These are phyloP conservation scores for sorghum (Sorghum bicolor) DNA, from an alignment of 176 grass and related monocot genomes.

Conservation along the genomic window Sorghum_bicolor_NCBIv3 NC_012871.2:22487001-22487500, in stretches of 20 bases:
- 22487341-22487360: constrained; percentile 51
- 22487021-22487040: neutral
- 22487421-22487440: neutral
- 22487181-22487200: constrained; percentile 89
- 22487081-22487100: neutral
- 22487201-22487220: constrained; percentile 11
- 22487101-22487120: neutral
- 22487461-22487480: neutral
- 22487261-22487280: constrained; percentile 27
- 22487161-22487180: constrained; percentile 82
- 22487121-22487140: constrained; percentile 66
- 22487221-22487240: neutral
- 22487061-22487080: neutral
- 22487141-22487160: constrained; percentile 88
- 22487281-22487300: constrained; percentile 47
- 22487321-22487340: constrained; percentile 26
- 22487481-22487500: neutral
- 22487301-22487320: constrained; percentile 16
- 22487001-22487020: neutral
- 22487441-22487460: neutral
- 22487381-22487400: neutral
- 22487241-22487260: neutral
- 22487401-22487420: neutral
- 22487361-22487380: constrained; percentile 6
- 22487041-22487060: neutral